phyloP scores from a whole-genome alignment of 2,329 filamentous ascomycete species.

The Aspergillus vadensis region DNA sequence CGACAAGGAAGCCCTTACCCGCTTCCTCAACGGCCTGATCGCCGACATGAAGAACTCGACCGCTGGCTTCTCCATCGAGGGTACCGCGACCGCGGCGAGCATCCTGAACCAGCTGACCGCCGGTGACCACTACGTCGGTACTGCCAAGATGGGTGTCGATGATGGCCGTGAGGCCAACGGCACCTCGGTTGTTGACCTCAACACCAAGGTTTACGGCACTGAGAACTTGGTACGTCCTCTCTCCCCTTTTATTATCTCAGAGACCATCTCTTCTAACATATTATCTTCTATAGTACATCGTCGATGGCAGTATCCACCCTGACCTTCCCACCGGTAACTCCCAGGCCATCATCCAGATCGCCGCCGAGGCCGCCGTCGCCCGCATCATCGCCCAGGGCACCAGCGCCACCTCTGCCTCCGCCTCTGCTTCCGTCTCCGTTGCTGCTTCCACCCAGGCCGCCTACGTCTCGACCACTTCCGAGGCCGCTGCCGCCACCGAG shows the following conservation, averaged over 20 bases:
- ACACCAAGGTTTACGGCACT: constrained; percentile 67
- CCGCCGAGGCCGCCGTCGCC: constrained; percentile 61
- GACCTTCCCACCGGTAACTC: constrained; percentile 70
- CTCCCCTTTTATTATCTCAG: not conserved
- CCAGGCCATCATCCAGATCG: constrained; percentile 64
- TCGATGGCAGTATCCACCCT: constrained; percentile 70
- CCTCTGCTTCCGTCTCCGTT: not conserved
- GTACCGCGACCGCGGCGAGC: constrained; percentile 10
- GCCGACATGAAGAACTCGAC: constrained; percentile 16
- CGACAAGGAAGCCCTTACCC: constrained; percentile 17
- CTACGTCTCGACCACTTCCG: not conserved
- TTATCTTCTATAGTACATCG: constrained; percentile 51
- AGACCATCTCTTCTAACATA: not conserved
- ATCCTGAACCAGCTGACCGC: constrained; percentile 45
- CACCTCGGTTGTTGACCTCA: constrained; percentile 62
- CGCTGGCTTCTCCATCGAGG: constrained; percentile 20
- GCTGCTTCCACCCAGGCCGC: constrained; percentile 2
- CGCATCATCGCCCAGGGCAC: constrained; percentile 50
- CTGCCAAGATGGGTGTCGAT: constrained; percentile 62
- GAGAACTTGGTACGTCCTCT: constrained; percentile 56
- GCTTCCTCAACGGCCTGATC: constrained; percentile 19
- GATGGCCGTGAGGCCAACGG: constrained; percentile 56
- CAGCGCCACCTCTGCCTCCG: not conserved
- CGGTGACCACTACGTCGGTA: constrained; percentile 52
- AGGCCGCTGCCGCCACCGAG: not conserved